Evolutionary conservation across 2,329 filamentous ascomycete species (phyloP).

Genomic region (Decorospora gaudefroyi): DNA sequence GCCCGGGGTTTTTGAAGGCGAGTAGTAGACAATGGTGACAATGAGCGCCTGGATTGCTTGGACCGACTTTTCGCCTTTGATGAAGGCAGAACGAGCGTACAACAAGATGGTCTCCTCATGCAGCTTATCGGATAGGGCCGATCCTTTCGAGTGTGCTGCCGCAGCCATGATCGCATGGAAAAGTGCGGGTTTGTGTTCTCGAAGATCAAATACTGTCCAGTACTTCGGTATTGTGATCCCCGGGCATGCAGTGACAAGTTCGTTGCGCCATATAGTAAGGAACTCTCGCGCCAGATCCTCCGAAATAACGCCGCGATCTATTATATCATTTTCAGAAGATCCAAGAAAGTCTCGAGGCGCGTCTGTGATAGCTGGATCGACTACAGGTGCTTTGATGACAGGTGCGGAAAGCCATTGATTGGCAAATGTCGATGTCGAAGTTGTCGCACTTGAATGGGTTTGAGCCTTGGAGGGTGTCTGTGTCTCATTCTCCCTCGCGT

Average conservation of each 20-base stretch:
- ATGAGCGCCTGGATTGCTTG: conserved; percentile 45
- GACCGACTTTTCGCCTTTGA: conserved; percentile 47
- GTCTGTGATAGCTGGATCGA: conserved; percentile 7
- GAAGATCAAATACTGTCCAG: conserved; percentile 39
- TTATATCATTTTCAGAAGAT: conserved; percentile 38
- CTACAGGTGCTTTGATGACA: conserved; percentile 8
- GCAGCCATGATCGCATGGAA: conserved; percentile 47
- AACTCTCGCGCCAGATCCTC: conserved; percentile 37
- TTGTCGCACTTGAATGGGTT: conserved; percentile 17
- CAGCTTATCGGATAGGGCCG: conserved; percentile 37
- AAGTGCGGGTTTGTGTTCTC: conserved; percentile 39
- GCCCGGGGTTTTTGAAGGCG: conserved; percentile 39
- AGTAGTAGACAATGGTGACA: conserved; percentile 43
- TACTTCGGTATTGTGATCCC: conserved; percentile 37
- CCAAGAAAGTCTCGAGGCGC: conserved; percentile 29
- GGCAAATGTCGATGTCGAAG: conserved; percentile 11
- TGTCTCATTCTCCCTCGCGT: conserved; percentile 19
- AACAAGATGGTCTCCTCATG: conserved; percentile 43
- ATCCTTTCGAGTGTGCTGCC: conserved; percentile 41
- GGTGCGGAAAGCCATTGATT: conserved; percentile 14
- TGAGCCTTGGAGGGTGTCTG: conserved; percentile 21
- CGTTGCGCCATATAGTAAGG: conserved; percentile 38
- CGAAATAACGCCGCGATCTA: conserved; percentile 42
- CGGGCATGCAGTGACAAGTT: conserved; percentile 37
- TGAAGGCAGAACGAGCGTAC: conserved; percentile 42